Base-by-base conservation (phyloP, 1,139 yeast genomes). In the Barnettozyma hawaiiensis region DNA sequence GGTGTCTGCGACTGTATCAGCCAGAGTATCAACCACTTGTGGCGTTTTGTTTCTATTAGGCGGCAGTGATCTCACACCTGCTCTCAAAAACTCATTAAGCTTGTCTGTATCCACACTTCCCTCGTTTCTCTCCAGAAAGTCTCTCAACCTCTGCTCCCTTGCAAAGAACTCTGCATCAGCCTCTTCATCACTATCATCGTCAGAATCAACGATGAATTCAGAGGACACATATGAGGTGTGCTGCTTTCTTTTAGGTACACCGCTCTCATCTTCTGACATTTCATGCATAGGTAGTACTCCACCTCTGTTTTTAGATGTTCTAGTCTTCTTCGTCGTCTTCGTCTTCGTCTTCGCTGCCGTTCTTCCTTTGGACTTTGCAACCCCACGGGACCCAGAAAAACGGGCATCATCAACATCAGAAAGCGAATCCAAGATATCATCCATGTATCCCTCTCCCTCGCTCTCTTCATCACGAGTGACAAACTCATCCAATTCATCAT, bases 121-220 rank as follows among this genome's bases (percentile, higher is more conserved):
- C 28, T 52, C 57, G 36, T 60, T 57, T 7, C 46, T 46, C 35
- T 52, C 55, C 41, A 68, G 48, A 9, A 66, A 43, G 23, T 59
- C 65, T 46, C 86, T 72, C 44, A 82, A 65, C 47, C 66, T 62
- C 46, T 69, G 71, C 55, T 84, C 94, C 47, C 77, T 68, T 36
- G 64, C 79, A 55, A 75, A 84, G 58, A 84, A 83, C 22, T 56
- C 67, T 2, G 54, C 57, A 46, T 75, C 78, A 41, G 69, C 56
- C 43, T 81, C 89, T 15, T 69, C 78, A 50, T 81, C 87, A 3
- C 78, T 71, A 19, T 76, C 83, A 53, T 82, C 87, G 55, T 82
- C 90, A 0, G 85, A 79, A 42, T 74, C 81, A 45, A 69, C 68
- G 35, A 84, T 74, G 52, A 64, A 77, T 47, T 76, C 81, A 2